A percentile compares a stretch with the other conserved stretches of the same genome.
Conservation (phyloP, 352 stramenopile species). For the Phytophthora agathidicida region DNA sequence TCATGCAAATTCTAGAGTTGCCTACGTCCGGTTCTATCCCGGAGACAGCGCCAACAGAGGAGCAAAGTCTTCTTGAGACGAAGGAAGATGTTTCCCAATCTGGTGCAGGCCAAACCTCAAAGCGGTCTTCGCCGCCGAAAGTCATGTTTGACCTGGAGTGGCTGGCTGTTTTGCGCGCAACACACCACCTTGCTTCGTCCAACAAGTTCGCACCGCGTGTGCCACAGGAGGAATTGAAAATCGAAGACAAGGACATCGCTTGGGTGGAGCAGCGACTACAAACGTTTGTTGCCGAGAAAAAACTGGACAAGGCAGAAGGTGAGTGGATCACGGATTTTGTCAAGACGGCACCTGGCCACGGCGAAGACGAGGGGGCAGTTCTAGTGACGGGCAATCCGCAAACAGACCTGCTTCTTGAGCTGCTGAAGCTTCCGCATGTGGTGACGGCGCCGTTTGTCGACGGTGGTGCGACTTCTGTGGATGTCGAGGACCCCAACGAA, state of each 20-base stretch:
- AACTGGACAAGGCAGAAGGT: slow-evolving; percentile 46
- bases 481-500: slow-evolving; percentile 57
- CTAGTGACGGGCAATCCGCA: slow-evolving; percentile 91
- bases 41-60: not conserved
- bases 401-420: slow-evolving; percentile 93
- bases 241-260: slow-evolving; percentile 79
- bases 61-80: slow-evolving; percentile 1
- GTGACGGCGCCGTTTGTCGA: slow-evolving; percentile 91
- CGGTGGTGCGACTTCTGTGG: not conserved
- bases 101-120: not conserved
- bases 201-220: slow-evolving; percentile 71
- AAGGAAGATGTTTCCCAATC: slow-evolving; percentile 7
- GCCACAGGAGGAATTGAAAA: slow-evolving; percentile 72
- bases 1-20: slow-evolving; percentile 95
- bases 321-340: slow-evolving; percentile 86
- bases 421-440: slow-evolving; percentile 94
- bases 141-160: slow-evolving; percentile 96
- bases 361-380: slow-evolving; percentile 40
- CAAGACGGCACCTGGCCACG: slow-evolving; percentile 72
- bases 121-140: slow-evolving; percentile 35
- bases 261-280: slow-evolving; percentile 65
- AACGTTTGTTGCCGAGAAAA: slow-evolving; percentile 62
- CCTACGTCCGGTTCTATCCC: not conserved
- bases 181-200: slow-evolving; percentile 86
- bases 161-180: slow-evolving; percentile 93